Conservation (phyloP, 352 stramenopile genomes). For the Phytopythium kandeliae region DNA sequence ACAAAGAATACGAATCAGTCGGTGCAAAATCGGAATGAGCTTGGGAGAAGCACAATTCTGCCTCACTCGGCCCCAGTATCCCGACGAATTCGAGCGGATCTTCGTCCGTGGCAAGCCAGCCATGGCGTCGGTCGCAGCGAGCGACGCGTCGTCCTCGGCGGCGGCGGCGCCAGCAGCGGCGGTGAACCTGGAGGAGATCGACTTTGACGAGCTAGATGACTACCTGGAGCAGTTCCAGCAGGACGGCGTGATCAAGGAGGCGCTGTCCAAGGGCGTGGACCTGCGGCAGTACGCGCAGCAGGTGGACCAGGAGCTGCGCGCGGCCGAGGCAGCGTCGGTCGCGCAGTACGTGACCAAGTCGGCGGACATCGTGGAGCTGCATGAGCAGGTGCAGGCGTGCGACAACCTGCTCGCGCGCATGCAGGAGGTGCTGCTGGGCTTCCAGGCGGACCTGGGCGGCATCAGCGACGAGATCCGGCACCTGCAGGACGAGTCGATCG, state of each 20-base stretch:
- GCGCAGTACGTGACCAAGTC: constrained; percentile 86
- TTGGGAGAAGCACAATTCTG: too few relatives aligned
- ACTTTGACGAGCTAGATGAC: constrained; percentile 92
- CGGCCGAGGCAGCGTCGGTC: constrained; percentile 79
- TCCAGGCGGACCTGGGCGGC: constrained; percentile 97
- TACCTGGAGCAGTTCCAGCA: constrained; percentile 94
- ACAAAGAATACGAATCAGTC: too few relatives aligned
- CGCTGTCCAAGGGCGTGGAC: constrained; percentile 87
- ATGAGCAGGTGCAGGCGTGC: constrained; percentile 94
- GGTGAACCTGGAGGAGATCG: constrained; percentile 84
- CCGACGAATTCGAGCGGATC: too few relatives aligned
- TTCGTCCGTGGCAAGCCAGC: too few relatives aligned
- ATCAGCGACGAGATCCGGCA: constrained; percentile 97
- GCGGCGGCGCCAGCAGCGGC: constrained; percentile 13
- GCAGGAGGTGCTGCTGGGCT: constrained; percentile 97
- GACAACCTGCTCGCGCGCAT: constrained; percentile 96
- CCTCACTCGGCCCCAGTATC: too few relatives aligned
- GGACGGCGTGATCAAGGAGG: constrained; percentile 90
- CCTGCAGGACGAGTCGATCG: constrained; percentile 94
- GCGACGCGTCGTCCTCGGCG: too few relatives aligned
- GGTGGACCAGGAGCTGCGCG: constrained; percentile 86
- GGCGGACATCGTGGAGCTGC: constrained; percentile 88
- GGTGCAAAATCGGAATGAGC: too few relatives aligned
- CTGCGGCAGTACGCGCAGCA: constrained; percentile 87
- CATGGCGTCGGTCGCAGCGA: too few relatives aligned